Conservation (phyloP, 1,284 basidiomycete species). For the Cryptococcus sp. region DNA sequence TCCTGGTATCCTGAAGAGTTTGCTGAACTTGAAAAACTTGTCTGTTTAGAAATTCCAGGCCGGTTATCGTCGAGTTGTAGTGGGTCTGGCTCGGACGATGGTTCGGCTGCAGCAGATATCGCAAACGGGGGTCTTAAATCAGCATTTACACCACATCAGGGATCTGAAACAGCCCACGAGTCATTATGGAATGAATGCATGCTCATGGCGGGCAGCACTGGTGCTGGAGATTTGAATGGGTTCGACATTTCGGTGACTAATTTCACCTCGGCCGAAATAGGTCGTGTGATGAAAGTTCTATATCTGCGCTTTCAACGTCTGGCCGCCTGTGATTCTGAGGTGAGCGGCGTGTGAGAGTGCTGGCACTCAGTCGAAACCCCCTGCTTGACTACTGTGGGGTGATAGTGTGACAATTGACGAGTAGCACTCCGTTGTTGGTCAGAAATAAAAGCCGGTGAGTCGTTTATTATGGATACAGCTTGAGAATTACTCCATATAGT, state of each 20-base stretch:
- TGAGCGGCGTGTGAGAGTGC: too few species aligned
- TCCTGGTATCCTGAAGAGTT: not conserved
- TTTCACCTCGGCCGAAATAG: not conserved
- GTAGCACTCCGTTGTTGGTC: too few species aligned
- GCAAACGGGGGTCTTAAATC: conserved; percentile 38
- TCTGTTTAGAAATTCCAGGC: not conserved
- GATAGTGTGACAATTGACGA: too few species aligned
- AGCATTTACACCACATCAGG: not conserved
- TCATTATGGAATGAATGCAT: conserved; percentile 46
- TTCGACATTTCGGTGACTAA: not conserved
- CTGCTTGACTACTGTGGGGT: too few species aligned
- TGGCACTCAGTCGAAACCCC: too few species aligned
- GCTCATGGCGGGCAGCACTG: conserved; percentile 45
- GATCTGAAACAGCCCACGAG: conserved; percentile 31
- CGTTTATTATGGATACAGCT: too few species aligned
- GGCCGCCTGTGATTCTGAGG: too few species aligned
- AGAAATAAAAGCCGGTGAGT: too few species aligned
- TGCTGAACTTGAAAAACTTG: not conserved
- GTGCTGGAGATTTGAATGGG: conserved; percentile 32
- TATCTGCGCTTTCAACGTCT: too few species aligned
- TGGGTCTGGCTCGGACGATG: conserved; percentile 24
- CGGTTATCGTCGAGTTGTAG: conserved; percentile 23
- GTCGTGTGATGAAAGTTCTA: not conserved
- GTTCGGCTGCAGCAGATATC: conserved; percentile 21
- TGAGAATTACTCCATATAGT: too few species aligned